phyloP scores from a whole-genome alignment of 1,284 basidiomycete species.

The Xanthoconium separans region DNA sequence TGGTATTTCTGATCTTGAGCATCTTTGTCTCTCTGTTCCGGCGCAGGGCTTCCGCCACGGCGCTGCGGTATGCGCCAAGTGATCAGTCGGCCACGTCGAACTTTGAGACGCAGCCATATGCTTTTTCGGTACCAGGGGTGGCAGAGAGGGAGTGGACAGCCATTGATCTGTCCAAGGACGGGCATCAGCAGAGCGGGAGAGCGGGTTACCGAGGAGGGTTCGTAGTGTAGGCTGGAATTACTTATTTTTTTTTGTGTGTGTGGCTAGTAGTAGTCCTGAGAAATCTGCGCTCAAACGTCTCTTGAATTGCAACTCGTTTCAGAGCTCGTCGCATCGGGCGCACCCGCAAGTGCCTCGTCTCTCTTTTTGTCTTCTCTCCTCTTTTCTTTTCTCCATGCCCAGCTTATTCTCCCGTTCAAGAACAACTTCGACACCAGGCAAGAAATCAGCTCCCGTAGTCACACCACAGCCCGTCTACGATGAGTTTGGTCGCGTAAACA shows the following conservation, averaged over 20 bases:
- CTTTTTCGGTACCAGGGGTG: conserved; percentile 1
- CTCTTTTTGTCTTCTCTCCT: background rate
- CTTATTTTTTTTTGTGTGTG: background rate
- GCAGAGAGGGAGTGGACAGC: background rate
- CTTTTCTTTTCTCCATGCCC: conserved; percentile 43
- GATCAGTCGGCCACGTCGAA: background rate
- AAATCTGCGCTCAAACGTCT: conserved; percentile 19
- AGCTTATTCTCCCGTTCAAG: conserved; percentile 57
- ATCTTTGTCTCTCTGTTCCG: background rate
- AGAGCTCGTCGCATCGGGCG: conserved; percentile 15
- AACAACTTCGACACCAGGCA: conserved; percentile 50
- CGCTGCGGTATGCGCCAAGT: conserved; percentile 3
- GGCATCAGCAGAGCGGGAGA: background rate
- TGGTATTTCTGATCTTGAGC: conserved; percentile 5
- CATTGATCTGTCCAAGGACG: background rate
- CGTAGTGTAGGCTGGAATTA: background rate
- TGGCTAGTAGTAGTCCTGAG: conserved; percentile 23
- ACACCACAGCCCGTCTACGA: conserved; percentile 38
- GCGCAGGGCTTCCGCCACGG: background rate
- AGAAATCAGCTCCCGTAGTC: conserved; percentile 23
- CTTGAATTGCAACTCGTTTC: conserved; percentile 9
- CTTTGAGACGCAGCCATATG: conserved; percentile 1
- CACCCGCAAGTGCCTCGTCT: conserved; percentile 7
- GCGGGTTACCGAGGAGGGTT: background rate
- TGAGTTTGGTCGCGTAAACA: conserved; percentile 65